These are phyloP conservation scores for Fusarium armeniacum DNA, from an alignment of 2,329 filamentous ascomycete genomes.

Conservation along the genomic window DNA sequence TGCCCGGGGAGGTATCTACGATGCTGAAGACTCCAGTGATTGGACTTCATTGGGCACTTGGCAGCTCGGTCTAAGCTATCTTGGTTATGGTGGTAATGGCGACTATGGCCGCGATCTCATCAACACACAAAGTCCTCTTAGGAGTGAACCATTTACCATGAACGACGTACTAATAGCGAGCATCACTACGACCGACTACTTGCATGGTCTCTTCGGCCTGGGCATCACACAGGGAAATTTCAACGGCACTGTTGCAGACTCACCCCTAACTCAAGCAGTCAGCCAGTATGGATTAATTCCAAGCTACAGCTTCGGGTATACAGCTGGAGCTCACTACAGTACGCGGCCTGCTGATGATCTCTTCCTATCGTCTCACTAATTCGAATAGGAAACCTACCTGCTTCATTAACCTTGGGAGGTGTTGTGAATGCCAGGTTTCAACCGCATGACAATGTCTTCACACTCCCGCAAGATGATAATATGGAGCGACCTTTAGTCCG, in stretches of 20 bases:
- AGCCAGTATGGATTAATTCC: slow-evolving; percentile 72
- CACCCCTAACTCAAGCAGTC: slow-evolving; percentile 69
- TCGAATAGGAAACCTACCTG: slow-evolving; percentile 57
- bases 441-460: slow-evolving; percentile 72
- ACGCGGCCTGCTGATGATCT: slow-evolving; percentile 48
- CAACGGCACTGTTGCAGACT: slow-evolving; percentile 62
- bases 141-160: slow-evolving; percentile 58
- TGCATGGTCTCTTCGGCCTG: slow-evolving; percentile 68
- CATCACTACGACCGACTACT: slow-evolving; percentile 69
- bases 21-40: slow-evolving; percentile 65
- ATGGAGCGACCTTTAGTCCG: slow-evolving; percentile 72
- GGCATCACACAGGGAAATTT: slow-evolving; percentile 70
- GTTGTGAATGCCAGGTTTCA: slow-evolving; percentile 75
- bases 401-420: slow-evolving; percentile 77
- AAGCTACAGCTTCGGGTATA: slow-evolving; percentile 81
- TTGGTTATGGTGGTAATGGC: slow-evolving; percentile 72
- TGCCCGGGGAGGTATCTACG: slow-evolving; percentile 72
- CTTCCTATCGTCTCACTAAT: slow-evolving; percentile 24
- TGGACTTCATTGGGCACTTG: slow-evolving; percentile 73
- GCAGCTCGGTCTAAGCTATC: slow-evolving; percentile 70
- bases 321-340: slow-evolving; percentile 81
- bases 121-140: slow-evolving; percentile 57
- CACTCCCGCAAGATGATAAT: slow-evolving; percentile 66
- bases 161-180: slow-evolving; percentile 63
- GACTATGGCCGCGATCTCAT: slow-evolving; percentile 72